These are phyloP conservation scores for Musa itinerans DNA, from an alignment of 176 grass and related monocot genomes.

Conservation along the genomic window DNA sequence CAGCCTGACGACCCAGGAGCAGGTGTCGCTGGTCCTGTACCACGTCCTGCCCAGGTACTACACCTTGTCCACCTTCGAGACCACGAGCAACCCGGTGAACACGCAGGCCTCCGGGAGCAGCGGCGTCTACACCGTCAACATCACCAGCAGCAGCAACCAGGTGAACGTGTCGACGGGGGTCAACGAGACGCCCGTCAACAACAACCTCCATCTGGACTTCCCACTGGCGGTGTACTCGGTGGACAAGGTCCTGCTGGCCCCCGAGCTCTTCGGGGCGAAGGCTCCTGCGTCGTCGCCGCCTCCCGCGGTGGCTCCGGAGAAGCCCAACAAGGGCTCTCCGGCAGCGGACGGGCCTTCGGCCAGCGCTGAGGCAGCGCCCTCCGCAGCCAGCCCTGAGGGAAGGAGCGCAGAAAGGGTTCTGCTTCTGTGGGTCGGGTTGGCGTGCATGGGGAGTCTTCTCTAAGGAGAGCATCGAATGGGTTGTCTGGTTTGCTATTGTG, in stretches of 20 bases:
- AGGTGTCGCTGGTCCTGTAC: slow-evolving; percentile 35
- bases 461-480: background rate
- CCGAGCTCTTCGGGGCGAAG: slow-evolving; percentile 5
- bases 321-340: background rate
- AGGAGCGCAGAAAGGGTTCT: background rate
- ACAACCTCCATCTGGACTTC: background rate
- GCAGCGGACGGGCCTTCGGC: background rate
- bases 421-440: background rate
- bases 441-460: background rate
- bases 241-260: background rate
- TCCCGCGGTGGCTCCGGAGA: background rate
- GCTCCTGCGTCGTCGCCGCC: background rate
- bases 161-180: slow-evolving; percentile 13
- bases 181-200: slow-evolving; percentile 6
- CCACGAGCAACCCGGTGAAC: slow-evolving; percentile 54
- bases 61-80: slow-evolving; percentile 39
- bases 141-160: slow-evolving; percentile 38
- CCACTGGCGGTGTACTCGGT: slow-evolving; percentile 4
- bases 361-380: background rate
- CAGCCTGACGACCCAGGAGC: slow-evolving; percentile 33
- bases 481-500: background rate
- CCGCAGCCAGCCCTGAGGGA: background rate
- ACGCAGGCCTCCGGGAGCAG: slow-evolving; percentile 51
- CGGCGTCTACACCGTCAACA: slow-evolving; percentile 48
- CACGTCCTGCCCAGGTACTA: slow-evolving; percentile 56